Conservation (phyloP, 441 rosid species). For the Hura crepitans region DNA sequence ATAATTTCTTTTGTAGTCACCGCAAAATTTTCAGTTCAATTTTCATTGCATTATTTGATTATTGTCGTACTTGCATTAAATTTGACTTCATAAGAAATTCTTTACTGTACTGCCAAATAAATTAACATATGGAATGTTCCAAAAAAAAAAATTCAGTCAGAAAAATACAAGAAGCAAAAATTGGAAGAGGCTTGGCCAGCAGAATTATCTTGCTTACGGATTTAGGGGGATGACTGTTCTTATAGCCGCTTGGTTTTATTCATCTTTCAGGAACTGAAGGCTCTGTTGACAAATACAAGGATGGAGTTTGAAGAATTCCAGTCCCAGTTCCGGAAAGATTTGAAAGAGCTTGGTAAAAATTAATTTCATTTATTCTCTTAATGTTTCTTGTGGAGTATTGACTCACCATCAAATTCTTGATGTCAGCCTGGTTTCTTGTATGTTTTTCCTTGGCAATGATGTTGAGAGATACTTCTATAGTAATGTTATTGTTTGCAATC, state of each 20-base stretch:
- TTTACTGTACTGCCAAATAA: not conserved
- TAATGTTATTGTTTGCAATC: not conserved
- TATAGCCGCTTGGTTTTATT: slow-evolving; percentile 5
- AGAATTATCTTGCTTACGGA: not conserved
- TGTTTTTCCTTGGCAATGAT: not conserved
- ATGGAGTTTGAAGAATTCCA: slow-evolving; percentile 63
- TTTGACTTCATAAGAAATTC: not conserved
- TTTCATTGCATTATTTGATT: too few relatives aligned
- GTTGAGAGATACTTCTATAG: not conserved
- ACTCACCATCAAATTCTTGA: not conserved
- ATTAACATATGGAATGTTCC: not conserved
- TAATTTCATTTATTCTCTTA: not conserved
- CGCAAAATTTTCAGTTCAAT: not conserved
- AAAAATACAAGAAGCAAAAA: not conserved
- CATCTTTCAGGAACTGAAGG: slow-evolving; percentile 61
- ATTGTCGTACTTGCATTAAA: too few relatives aligned
- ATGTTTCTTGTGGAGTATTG: not conserved
- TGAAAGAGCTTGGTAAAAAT: slow-evolving; percentile 54
- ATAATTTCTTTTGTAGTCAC: too few relatives aligned
- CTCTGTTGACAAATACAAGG: slow-evolving; percentile 49
- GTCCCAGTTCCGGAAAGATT: slow-evolving; percentile 51
- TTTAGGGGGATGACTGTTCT: not conserved
- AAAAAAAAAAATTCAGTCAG: not conserved
- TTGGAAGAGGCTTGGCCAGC: not conserved
- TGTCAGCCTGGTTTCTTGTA: not conserved